Evolutionary conservation across 345 rosid species (phyloP), one percentile per base, ranked within the genome.

Genomic region (Sisymbrium altissimum): DNA sequence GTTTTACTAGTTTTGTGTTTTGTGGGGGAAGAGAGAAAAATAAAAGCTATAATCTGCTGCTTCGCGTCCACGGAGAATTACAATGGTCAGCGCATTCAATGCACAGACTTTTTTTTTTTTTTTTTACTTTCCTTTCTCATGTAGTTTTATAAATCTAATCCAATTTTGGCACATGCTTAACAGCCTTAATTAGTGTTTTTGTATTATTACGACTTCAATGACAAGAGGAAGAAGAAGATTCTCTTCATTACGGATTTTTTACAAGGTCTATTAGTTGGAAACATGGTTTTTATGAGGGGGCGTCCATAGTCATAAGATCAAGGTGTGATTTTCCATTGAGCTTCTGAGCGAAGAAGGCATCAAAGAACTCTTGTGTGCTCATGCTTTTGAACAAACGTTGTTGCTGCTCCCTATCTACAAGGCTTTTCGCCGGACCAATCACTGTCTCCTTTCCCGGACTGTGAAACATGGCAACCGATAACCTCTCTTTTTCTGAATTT

Each of bases 371-470:
- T 76, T 81, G 77, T 41, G 76, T 69, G 23, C 50, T 33, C 38
- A 76, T 64, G 15, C 60, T 81, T 38, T 35, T 79, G 57, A 81
- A 87, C 41, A 78, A 14, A 21, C 81, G 12, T 6, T 81, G 77
- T 38, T 66, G 81, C 39, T 66, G 71, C 29, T 66, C 27, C 33
- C 36, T 25, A 0, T 77, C 75, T 14, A 81, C 73, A 55, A 82
- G 79, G 70, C 88, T 80, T 15, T 71, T 33, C 13, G 89, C 85
- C 0, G 92, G 86, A 7, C 81, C 80, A 3, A 85, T 54, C n/a
- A 73, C 68, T 2, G 83, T 72, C 40, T 71, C 80, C 48, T 52
- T 64, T 6, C 49, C 68, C 0, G 84, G 75, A 41, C 66, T 50
- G 15, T 43, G 74, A 70, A 86, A 86, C 29, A 82, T 66, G 5